Evolutionary conservation across 225 moss, liverwort and hornwort species (phyloP), one percentile per base, ranked within the genome.

Genomic region (Antitrichia curtipendula): DNA sequence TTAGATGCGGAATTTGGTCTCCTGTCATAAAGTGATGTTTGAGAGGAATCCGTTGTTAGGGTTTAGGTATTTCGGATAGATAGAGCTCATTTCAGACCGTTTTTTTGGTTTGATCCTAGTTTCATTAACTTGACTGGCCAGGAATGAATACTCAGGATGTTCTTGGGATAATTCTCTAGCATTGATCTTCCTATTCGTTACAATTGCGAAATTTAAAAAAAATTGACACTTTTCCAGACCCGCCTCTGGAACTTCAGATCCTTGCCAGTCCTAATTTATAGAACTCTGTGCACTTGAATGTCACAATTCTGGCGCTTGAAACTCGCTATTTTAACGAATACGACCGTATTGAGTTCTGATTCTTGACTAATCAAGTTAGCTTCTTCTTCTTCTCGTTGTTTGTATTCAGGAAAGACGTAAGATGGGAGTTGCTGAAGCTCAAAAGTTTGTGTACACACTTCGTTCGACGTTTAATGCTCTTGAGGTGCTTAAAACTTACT

Each of bases 381-480:
- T 80, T 80, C 65, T 38, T 75, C 50, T 80, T 80, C 65, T 38
- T 75, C 80, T 38, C 68, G 56, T 80, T 90, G 79, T 76, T 80
- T 86, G 84, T 82, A 86, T 86, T 70, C 82, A 98, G 98, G 98
- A 99, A 93, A 95, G 98, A 87, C 96, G 94, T 65, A 97, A 94
- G 89, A 99, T 97, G 98, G 96, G 94, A 83, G 88, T 91, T 81
- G 90, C 95, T 83, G 98, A 99, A 93, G 96, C 95, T 81, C 96
- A 97, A 83, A 97, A 91, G 90, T 99, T 97, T 90, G 98, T 99
- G 81, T 93, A 95, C 91, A 94, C 89, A 76, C 95, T 99, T 77
- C 97, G 96, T 64, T 93, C 95, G 43, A 97, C 98, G 47, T 99
- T 97, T 83, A 92, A 89, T 81, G 91, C 96, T 82, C 97, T 99